Evolutionary conservation across 2,329 filamentous ascomycete genomes (phyloP).

Genomic region (Gnomoniopsis smithogilvyi): DNA sequence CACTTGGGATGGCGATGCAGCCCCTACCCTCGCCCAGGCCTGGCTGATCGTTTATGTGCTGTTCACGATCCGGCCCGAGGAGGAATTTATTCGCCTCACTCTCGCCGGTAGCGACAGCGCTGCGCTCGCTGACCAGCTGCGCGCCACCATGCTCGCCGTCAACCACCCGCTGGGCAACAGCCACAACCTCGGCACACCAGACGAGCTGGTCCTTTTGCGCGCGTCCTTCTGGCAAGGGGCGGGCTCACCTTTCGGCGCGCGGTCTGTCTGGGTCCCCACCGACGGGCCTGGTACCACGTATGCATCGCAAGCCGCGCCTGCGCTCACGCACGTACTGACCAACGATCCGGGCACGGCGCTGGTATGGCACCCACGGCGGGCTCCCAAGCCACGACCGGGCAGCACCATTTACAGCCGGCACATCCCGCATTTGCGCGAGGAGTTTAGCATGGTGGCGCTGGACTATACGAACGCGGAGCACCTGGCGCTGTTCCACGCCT

Average conservation of each 20-base stretch:
- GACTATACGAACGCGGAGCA: constrained; percentile 64
- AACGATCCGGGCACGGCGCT: constrained; percentile 29
- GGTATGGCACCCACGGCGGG: constrained; percentile 65
- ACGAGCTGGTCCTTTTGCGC: constrained; percentile 40
- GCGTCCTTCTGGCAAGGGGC: constrained; percentile 69
- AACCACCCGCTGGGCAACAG: constrained; percentile 38
- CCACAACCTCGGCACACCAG: constrained; percentile 28
- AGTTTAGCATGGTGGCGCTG: constrained; percentile 73
- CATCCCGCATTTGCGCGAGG: constrained; percentile 72
- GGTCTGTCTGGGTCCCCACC: constrained; percentile 57
- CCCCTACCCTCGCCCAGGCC: constrained; percentile 46
- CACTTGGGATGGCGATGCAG: constrained; percentile 37
- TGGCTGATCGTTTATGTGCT: constrained; percentile 53
- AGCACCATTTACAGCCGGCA: constrained; percentile 74
- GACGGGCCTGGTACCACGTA: constrained; percentile 31
- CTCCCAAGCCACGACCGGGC: constrained; percentile 67
- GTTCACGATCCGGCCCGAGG: constrained; percentile 46
- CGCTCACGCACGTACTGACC: constrained; percentile 45
- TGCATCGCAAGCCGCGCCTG: constrained; percentile 44
- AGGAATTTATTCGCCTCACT: constrained; percentile 46
- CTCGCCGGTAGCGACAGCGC: constrained; percentile 33
- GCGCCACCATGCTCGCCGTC: constrained; percentile 45
- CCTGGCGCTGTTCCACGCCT: constrained; percentile 68
- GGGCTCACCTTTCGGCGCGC: constrained; percentile 63
- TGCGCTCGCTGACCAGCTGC: constrained; percentile 22